Conservation (phyloP, 2,329 filamentous ascomycete species). For the Colletotrichum euphorbiae region DNA sequence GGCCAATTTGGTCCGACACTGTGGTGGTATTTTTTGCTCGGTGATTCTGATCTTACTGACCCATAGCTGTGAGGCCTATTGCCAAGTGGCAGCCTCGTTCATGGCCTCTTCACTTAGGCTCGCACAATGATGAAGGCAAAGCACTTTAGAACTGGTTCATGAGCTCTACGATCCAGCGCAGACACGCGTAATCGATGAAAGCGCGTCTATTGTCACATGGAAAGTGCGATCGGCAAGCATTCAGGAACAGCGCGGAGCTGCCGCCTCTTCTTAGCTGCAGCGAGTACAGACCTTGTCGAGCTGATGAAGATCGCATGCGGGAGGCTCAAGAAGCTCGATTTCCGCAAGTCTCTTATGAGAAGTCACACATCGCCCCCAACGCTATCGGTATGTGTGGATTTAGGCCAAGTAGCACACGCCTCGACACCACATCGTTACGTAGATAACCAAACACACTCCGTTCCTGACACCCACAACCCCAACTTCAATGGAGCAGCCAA, state of each 20-base stretch:
- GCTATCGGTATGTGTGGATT: not conserved
- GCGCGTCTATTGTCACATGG: not conserved
- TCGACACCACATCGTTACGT: conserved; percentile 11
- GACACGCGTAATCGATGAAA: not conserved
- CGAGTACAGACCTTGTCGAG: conserved; percentile 23
- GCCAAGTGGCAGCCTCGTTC: conserved; percentile 26
- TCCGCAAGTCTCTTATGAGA: not conserved
- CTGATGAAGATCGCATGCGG: conserved; percentile 22
- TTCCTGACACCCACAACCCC: not conserved
- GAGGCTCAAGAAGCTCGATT: not conserved
- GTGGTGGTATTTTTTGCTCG: not conserved
- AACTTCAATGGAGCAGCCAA: not conserved
- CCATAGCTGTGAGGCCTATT: conserved; percentile 19
- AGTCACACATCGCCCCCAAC: not conserved
- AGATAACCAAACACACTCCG: not conserved
- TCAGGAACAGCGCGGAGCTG: not conserved
- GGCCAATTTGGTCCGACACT: not conserved
- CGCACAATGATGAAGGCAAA: not conserved
- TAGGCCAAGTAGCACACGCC: not conserved
- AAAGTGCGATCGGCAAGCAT: not conserved
- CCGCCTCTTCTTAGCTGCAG: not conserved
- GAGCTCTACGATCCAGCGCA: not conserved
- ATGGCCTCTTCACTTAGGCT: not conserved
- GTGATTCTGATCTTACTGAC: not conserved
- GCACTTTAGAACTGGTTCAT: not conserved